A percentile compares a stretch with the other conserved stretches of the same genome.
phyloP scores from a whole-genome alignment of 2,329 filamentous ascomycete species.

The Colletotrichum shisoi region DNA sequence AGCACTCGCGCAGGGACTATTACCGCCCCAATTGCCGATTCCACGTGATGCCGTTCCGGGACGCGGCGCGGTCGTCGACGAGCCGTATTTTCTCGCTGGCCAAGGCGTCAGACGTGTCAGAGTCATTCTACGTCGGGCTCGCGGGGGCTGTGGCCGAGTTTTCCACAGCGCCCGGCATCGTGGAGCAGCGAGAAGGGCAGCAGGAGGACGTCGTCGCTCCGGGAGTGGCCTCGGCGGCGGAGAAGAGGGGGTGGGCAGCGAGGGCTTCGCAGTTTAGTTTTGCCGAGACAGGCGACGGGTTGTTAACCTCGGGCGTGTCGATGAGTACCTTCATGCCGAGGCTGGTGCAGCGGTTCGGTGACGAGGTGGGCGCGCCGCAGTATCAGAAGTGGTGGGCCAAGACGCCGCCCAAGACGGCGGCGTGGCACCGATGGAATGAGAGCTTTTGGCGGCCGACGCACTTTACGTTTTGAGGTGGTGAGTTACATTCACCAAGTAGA shows the following conservation, averaged over 20 bases:
- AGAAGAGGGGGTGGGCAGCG: constrained; percentile 32
- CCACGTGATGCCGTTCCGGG: constrained; percentile 50
- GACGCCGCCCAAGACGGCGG: constrained; percentile 25
- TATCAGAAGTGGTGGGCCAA: constrained; percentile 23
- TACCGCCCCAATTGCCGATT: constrained; percentile 61
- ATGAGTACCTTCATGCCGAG: constrained; percentile 38
- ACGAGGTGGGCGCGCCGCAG: constrained; percentile 28
- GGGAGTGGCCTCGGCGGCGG: constrained; percentile 24
- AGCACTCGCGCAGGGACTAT: constrained; percentile 52
- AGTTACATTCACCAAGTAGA: too few relatives aligned
- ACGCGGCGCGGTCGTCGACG: constrained; percentile 34
- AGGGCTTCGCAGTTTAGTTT: constrained; percentile 39
- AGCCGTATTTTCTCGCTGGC: constrained; percentile 57
- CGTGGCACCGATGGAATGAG: constrained; percentile 35
- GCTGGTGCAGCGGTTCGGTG: constrained; percentile 35
- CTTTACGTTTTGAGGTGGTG: constrained; percentile 19
- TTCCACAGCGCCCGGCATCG: constrained; percentile 8
- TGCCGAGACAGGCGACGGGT: constrained; percentile 45
- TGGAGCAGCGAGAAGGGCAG: constrained; percentile 10
- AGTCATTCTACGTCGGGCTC: constrained; percentile 60
- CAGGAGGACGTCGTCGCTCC: constrained; percentile 1
- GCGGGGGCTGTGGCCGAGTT: constrained; percentile 58
- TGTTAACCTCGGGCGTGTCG: constrained; percentile 32
- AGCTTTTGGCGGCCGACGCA: constrained; percentile 38
- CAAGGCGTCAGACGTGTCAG: constrained; percentile 56